phyloP scores from a whole-genome alignment of 2,329 filamentous ascomycete species.

The Penicillium glabrum region DNA sequence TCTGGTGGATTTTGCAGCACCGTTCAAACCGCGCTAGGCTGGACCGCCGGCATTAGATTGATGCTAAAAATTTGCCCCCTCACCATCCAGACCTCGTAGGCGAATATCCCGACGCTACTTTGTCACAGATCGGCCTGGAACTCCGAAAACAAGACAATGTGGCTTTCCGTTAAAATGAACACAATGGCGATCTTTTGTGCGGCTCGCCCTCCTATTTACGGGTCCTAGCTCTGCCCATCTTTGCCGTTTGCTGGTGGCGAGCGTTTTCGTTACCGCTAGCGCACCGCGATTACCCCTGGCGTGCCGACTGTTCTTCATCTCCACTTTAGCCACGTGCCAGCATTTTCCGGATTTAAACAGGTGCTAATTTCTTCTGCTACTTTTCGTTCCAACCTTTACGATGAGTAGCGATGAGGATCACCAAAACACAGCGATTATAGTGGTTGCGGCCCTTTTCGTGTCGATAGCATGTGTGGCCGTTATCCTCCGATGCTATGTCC shows the following conservation, averaged over 20 bases:
- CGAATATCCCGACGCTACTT: neutral
- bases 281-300: neutral
- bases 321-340: neutral
- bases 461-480: conserved; percentile 27
- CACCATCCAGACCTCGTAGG: neutral
- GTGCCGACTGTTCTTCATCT: neutral
- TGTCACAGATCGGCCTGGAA: neutral
- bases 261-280: neutral
- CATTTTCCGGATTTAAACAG: neutral
- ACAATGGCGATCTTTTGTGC: neutral
- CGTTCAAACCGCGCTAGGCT: too few relatives aligned
- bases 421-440: neutral
- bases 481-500: conserved; percentile 35
- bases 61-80: too few relatives aligned
- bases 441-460: conserved; percentile 29
- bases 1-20: too few relatives aligned
- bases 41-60: too few relatives aligned
- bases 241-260: neutral
- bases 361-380: neutral
- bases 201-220: neutral
- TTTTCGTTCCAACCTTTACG: neutral
- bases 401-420: neutral
- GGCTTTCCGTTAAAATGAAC: neutral
- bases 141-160: neutral
- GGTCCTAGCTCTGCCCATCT: neutral